phyloP scores from a whole-genome alignment of 495 filamentous ascomycete species.

The Aspergillus incahuasiensis region DNA sequence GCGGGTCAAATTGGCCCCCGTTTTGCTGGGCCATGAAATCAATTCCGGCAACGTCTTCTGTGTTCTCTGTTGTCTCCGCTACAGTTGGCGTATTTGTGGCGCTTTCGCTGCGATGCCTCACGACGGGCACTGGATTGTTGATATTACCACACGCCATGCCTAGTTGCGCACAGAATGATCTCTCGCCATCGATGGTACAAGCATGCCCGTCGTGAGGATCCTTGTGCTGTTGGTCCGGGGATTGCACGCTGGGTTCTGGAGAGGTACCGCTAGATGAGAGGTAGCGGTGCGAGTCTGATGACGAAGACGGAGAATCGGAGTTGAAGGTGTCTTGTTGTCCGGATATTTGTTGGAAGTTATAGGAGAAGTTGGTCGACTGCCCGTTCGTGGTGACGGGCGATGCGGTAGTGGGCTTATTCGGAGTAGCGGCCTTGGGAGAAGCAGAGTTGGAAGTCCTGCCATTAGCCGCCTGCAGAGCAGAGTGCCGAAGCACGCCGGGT shows the following conservation, averaged over 20 bases:
- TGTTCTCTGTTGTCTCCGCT: conserved; percentile 2
- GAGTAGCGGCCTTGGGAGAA: conserved; percentile 2
- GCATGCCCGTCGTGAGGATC: conserved; percentile 29
- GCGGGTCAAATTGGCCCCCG: conserved; percentile 83
- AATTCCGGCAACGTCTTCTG: conserved; percentile 39
- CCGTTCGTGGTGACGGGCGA: conserved; percentile 9
- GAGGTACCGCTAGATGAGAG: conserved; percentile 85
- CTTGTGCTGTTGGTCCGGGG: conserved; percentile 54
- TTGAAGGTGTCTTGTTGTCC: conserved; percentile 42
- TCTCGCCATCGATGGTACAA: conserved; percentile 50
- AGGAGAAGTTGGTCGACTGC: conserved; percentile 17
- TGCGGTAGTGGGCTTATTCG: not conserved
- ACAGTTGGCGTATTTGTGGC: conserved; percentile 24
- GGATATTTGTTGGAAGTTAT: conserved; percentile 24
- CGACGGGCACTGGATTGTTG: conserved; percentile 60
- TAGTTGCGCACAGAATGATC: conserved; percentile 63
- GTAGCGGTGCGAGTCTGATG: conserved; percentile 52
- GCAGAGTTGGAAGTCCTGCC: not conserved
- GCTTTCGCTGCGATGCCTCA: conserved; percentile 30
- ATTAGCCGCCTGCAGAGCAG: conserved; percentile 6
- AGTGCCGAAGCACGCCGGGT: conserved; percentile 32
- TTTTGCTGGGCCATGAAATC: conserved; percentile 83
- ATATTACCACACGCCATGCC: conserved; percentile 69
- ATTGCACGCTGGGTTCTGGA: conserved; percentile 60
- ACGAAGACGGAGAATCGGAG: conserved; percentile 52